Percentiles rank a stretch among this genome's conserved stretches.
phyloP scores from a whole-genome alignment of 176 grass and related monocot genomes.

The Ampelocalamus luodianensis region DNA sequence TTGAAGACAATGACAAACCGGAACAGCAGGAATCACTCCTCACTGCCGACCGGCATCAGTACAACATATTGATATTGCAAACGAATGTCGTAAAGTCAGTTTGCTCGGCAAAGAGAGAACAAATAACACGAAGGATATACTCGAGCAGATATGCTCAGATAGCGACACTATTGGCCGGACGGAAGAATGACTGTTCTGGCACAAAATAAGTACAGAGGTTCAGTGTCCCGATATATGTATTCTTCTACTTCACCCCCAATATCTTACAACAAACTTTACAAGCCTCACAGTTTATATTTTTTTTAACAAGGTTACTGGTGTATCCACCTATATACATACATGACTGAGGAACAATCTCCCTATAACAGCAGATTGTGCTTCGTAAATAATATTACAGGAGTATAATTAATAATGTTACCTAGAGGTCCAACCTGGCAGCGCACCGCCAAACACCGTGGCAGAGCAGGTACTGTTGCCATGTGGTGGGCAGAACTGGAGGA shows the following conservation, averaged over 20 bases:
- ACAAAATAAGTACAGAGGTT: conserved; percentile 25
- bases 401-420: conserved; percentile 42
- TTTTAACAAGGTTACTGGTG: not conserved
- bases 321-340: conserved; percentile 13
- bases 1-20: too few species aligned
- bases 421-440: conserved; percentile 36
- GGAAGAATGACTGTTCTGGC: conserved; percentile 2
- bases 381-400: conserved; percentile 46
- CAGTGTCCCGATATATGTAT: not conserved
- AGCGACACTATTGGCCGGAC: not conserved
- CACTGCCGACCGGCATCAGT: too few species aligned
- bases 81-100: too few species aligned
- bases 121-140: too few species aligned
- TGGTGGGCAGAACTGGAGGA: conserved; percentile 21
- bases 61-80: too few species aligned
- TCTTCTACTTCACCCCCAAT: not conserved
- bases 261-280: conserved; percentile 38
- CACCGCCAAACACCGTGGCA: conserved; percentile 16
- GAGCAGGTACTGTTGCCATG: not conserved
- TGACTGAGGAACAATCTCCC: conserved; percentile 35
- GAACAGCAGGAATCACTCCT: too few species aligned
- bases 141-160: not conserved
- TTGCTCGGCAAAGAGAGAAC: too few species aligned
- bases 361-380: conserved; percentile 7
- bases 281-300: not conserved